These are phyloP conservation scores for Aspergillus proliferans DNA, from an alignment of 2,329 filamentous ascomycete genomes.

Conservation along the genomic window DNA sequence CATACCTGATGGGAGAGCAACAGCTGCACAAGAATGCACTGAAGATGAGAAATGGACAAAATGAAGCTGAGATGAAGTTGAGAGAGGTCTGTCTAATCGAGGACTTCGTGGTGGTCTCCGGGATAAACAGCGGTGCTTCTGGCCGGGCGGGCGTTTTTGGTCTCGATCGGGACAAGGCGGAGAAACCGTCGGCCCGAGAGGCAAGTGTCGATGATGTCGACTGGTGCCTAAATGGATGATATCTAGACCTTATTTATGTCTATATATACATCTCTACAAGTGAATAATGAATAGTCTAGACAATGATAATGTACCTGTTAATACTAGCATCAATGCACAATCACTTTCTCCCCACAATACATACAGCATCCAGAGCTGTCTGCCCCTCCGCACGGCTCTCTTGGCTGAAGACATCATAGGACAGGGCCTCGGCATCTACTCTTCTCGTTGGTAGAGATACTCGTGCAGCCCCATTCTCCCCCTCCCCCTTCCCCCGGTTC, in stretches of 20 bases:
- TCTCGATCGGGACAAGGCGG: neutral
- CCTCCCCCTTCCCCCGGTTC: neutral
- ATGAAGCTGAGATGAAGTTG: constrained; percentile 5
- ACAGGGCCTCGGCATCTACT: neutral
- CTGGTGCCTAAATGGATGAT: neutral
- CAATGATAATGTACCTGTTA: neutral
- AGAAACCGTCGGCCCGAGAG: neutral
- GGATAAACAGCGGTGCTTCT: no score
- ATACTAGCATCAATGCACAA: neutral
- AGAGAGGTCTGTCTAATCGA: neutral
- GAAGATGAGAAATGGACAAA: constrained; percentile 4
- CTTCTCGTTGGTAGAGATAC: neutral
- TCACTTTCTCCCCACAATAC: neutral
- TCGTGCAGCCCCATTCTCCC: no score
- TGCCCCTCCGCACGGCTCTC: neutral
- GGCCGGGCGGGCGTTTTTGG: neutral
- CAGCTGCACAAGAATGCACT: constrained; percentile 2
- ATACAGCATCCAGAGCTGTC: neutral
- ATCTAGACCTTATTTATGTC: neutral
- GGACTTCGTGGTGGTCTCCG: no score
- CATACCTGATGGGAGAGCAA: neutral
- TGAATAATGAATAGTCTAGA: neutral
- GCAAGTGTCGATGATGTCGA: neutral
- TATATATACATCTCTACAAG: neutral
- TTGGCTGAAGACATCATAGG: neutral